A percentile compares a stretch with the other conserved stretches of the same genome.
These are phyloP conservation scores for Amesomyces nigricolor DNA, from an alignment of 2,329 filamentous ascomycete genomes.

Conservation along the genomic window DNA sequence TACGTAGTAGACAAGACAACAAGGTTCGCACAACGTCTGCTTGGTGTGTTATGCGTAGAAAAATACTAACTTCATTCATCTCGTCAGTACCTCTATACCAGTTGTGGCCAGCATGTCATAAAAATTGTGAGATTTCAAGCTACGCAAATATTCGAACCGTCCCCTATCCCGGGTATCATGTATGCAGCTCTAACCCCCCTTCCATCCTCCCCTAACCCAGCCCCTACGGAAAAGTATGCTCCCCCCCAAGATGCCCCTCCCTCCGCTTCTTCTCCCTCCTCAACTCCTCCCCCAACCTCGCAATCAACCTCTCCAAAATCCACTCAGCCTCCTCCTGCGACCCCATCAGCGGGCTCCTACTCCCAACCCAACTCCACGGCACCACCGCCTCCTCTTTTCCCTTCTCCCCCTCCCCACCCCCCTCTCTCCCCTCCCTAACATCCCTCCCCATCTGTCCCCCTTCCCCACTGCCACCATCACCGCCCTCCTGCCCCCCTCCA, in stretches of 20 bases:
- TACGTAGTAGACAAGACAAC: no score
- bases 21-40: no score
- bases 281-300: constrained; percentile 47
- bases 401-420: neutral
- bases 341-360: constrained; percentile 7
- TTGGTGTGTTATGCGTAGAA: no score
- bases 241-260: neutral
- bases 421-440: constrained; percentile 26
- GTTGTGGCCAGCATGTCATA: no score
- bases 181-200: no score
- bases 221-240: neutral
- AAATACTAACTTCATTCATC: no score
- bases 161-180: no score
- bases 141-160: no score
- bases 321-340: constrained; percentile 13
- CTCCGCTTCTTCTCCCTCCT: constrained; percentile 27
- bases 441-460: constrained; percentile 3
- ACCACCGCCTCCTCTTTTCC: constrained; percentile 28
- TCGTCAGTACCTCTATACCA: no score
- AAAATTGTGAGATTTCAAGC: no score
- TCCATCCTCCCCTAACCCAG: no score
- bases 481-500: neutral
- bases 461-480: neutral
- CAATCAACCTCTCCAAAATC: constrained; percentile 34
- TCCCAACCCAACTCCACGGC: constrained; percentile 68